A percentile compares a stretch with the other conserved stretches of the same genome.
Conservation (phyloP, 2,329 filamentous ascomycete species). For the Zasmidium angulare region DNA sequence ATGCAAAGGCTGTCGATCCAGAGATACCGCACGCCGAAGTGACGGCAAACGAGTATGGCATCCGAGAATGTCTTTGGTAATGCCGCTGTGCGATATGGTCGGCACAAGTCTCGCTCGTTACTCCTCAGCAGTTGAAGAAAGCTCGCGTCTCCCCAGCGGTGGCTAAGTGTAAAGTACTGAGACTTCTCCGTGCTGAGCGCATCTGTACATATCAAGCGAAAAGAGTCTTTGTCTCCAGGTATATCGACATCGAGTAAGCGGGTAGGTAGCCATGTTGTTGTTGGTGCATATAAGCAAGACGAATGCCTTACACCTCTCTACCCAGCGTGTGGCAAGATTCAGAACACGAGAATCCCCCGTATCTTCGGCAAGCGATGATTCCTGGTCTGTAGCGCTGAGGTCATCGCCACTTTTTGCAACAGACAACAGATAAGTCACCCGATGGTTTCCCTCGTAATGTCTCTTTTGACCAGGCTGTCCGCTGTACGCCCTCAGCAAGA, state of each 20-base stretch:
- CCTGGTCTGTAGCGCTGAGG: too few relatives aligned
- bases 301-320: neutral
- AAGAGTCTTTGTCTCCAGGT: neutral
- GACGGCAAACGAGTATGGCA: neutral
- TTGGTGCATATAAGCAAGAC: neutral
- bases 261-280: neutral
- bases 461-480: too few relatives aligned
- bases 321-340: neutral
- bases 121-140: neutral
- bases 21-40: constrained; percentile 7
- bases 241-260: neutral
- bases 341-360: neutral
- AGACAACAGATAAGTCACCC: too few relatives aligned
- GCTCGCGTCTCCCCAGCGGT: neutral
- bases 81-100: neutral
- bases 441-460: too few relatives aligned
- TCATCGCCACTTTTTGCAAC: too few relatives aligned
- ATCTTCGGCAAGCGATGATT: neutral
- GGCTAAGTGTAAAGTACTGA: neutral
- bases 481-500: too few relatives aligned
- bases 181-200: neutral
- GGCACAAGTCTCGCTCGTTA: neutral
- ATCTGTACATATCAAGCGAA: neutral
- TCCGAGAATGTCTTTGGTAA: constrained; percentile 1
- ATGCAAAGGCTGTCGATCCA: constrained; percentile 20